These are phyloP conservation scores for Stagonosporopsis rhizophila DNA, from an alignment of 2,329 filamentous ascomycete genomes.

Conservation along the genomic window DNA sequence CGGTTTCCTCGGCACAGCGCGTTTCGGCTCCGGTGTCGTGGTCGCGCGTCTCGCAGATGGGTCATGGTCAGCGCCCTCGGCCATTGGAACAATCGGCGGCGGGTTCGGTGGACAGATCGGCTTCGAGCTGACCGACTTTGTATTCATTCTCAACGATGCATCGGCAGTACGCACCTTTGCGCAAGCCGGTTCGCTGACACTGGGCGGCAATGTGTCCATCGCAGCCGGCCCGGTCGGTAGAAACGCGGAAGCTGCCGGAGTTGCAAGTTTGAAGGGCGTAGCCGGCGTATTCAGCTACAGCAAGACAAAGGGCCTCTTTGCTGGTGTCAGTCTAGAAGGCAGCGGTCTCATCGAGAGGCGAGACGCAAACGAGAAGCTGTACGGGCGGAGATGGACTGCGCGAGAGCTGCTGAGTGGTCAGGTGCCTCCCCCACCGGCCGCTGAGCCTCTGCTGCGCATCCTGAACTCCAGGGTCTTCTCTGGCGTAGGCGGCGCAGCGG, in stretches of 20 bases:
- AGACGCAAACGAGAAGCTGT: conserved; percentile 97
- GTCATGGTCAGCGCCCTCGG: conserved; percentile 80
- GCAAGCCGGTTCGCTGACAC: conserved; percentile 86
- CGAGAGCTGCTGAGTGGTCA: conserved; percentile 80
- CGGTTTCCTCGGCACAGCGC: conserved; percentile 81
- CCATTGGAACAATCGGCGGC: conserved; percentile 80
- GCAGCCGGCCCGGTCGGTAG: conserved; percentile 92
- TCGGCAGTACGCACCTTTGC: conserved; percentile 92
- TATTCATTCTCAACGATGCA: conserved; percentile 96
- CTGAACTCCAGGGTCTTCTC: conserved; percentile 86
- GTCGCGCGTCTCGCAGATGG: conserved; percentile 80
- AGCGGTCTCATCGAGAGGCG: conserved; percentile 91
- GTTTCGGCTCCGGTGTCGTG: conserved; percentile 82
- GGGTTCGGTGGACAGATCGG: conserved; percentile 88
- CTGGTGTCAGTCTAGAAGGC: conserved; percentile 92
- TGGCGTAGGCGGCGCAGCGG: conserved; percentile 60
- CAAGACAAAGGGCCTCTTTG: conserved; percentile 97
- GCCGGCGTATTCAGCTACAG: conserved; percentile 96
- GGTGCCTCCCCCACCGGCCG: conserved; percentile 78
- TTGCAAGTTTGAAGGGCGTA: conserved; percentile 86
- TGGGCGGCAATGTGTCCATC: conserved; percentile 95
- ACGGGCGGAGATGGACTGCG: conserved; percentile 82
- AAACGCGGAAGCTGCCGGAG: conserved; percentile 94
- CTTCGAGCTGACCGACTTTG: conserved; percentile 90
- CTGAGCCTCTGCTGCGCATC: conserved; percentile 82